Evolutionary conservation across 2,329 filamentous ascomycete genomes (phyloP).

Genomic region (Coniosporium uncinatum): DNA sequence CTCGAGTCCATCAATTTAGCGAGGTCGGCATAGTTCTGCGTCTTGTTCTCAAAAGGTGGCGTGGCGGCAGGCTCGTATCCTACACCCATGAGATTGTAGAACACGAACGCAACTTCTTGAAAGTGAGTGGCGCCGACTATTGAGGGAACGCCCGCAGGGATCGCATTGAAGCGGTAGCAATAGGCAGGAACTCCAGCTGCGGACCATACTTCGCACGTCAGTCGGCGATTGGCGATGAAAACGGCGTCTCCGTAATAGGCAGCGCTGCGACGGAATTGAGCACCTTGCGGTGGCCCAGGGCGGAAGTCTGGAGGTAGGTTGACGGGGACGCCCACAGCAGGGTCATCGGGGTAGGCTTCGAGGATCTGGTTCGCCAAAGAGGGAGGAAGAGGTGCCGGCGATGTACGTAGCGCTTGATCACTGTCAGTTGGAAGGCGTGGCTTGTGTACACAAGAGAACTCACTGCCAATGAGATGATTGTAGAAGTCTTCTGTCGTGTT

Average conservation of each 20-base stretch:
- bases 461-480: slow-evolving; percentile 24
- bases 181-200: slow-evolving; percentile 43
- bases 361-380: slow-evolving; percentile 2
- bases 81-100: slow-evolving; percentile 34
- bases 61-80: slow-evolving; percentile 27
- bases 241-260: slow-evolving; percentile 46
- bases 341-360: slow-evolving; percentile 5
- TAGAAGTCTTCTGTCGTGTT: slow-evolving; percentile 49
- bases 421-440: slow-evolving; percentile 22
- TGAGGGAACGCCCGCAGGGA: slow-evolving; percentile 13
- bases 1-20: slow-evolving; percentile 34
- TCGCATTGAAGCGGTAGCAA: slow-evolving; percentile 58
- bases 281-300: slow-evolving; percentile 11
- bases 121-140: slow-evolving; percentile 47
- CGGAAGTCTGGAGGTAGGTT: slow-evolving; percentile 7
- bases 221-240: slow-evolving; percentile 50
- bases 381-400: slow-evolving; percentile 13
- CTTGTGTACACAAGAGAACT: too few species aligned
- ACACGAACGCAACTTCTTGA: slow-evolving; percentile 41
- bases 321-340: slow-evolving; percentile 1
- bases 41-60: slow-evolving; percentile 26
- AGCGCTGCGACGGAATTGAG: slow-evolving; percentile 46
- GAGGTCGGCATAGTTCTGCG: slow-evolving; percentile 27
- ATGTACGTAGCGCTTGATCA: slow-evolving; percentile 22
- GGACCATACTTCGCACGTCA: slow-evolving; percentile 46